Base-by-base conservation (phyloP, 2,329 filamentous ascomycete genomes). In the Fusarium irregulare region DNA sequence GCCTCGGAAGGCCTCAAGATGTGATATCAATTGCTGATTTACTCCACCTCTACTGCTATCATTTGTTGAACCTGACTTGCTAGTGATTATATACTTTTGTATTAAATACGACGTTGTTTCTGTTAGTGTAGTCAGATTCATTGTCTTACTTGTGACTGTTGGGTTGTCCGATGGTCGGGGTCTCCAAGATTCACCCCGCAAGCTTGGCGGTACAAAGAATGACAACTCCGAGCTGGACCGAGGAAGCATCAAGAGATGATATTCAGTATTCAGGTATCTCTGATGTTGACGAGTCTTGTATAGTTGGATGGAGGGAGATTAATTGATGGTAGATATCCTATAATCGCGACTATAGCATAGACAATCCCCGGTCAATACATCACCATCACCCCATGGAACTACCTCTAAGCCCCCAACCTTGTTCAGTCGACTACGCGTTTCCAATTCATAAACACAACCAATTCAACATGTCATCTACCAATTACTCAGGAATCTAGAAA, bases 161-260 rank as follows among this genome's bases (percentile, higher is more conserved):
- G 21, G 21, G 27, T 28, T 28, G 51, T 67, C 67, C 59, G 66
- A 70, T 53, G 12, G 32, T 64, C 59, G 67, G 67, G 63, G 40
- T 48, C 54, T 47, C 57, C 60, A 64, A 50, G 51, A 54, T 70
- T 51, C 40, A 66, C 64, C 67, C 67, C 67, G 58, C 67, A 57
- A 60, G 50, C 58, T 68, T 57, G 67, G 67, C 58, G 47, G 41
- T 41, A 64, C 61, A 40, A 56, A 54, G 9, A 30, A 25, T 16
- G 20, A 47, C 25, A n/a, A 30, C 28, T 65, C 61, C 40, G 60
- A 64, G 46, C 28, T 59, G 45, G 20, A 25, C 60, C 60, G 60
- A 64, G 16, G 13, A n/a, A 23, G 18, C 34, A n/a, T n/a, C 34
- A 37, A 11, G 34, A 37, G 34, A n/a, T n/a, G 10, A 23, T 23